These are phyloP conservation scores for Collybia mongolica DNA, from an alignment of 768 basidiomycete genomes.

Conservation along the genomic window DNA sequence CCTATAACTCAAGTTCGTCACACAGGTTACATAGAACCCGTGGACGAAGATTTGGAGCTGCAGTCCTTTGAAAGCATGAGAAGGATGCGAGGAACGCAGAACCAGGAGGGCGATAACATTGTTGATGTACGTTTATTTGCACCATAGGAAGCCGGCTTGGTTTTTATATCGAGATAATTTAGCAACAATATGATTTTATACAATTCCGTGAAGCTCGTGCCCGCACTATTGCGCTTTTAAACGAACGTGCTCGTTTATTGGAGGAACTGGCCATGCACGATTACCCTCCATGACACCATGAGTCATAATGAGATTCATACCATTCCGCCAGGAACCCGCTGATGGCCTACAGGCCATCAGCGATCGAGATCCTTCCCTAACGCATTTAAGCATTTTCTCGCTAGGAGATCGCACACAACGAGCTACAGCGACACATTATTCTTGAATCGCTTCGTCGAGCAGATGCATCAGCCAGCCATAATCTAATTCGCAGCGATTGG, in stretches of 20 bases:
- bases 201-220: slow-evolving; percentile 23
- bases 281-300: not conserved
- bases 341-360: too few relatives aligned
- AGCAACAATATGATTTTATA: slow-evolving; percentile 2
- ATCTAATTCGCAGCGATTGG: too few relatives aligned
- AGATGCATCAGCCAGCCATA: too few relatives aligned
- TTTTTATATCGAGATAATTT: slow-evolving; percentile 1
- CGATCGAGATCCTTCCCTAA: too few relatives aligned
- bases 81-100: slow-evolving; percentile 5
- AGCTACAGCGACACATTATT: too few relatives aligned
- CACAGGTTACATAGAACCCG: slow-evolving; percentile 51
- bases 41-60: slow-evolving; percentile 53
- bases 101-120: not conserved
- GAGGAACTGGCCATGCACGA: slow-evolving; percentile 51
- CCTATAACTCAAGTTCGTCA: slow-evolving; percentile 35
- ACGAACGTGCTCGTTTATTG: slow-evolving; percentile 56
- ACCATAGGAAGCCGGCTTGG: not conserved
- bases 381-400: too few relatives aligned
- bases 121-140: slow-evolving; percentile 6
- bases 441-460: too few relatives aligned
- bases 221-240: slow-evolving; percentile 49
- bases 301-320: too few relatives aligned
- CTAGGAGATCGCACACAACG: too few relatives aligned
- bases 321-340: too few relatives aligned
- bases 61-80: slow-evolving; percentile 43